These are phyloP conservation scores for Penicillium sp. DNA, from an alignment of 2,329 filamentous ascomycete genomes.

Conservation along the genomic window DNA sequence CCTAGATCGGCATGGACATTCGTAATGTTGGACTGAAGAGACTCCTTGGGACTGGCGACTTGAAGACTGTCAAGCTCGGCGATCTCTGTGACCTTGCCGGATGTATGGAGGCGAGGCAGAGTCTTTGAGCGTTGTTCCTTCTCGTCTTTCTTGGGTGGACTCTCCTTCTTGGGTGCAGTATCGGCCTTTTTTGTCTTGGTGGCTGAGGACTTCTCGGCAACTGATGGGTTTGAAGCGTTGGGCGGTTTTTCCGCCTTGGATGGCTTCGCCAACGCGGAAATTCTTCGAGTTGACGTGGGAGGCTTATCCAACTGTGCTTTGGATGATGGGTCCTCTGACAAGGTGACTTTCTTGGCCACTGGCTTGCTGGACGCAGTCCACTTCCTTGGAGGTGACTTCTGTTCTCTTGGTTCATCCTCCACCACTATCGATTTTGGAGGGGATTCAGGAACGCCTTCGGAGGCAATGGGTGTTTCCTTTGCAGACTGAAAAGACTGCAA, in stretches of 20 bases:
- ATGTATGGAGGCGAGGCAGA: constrained; percentile 6
- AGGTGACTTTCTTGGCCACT: neutral
- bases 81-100: constrained; percentile 26
- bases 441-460: constrained; percentile 3
- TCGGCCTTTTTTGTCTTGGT: constrained; percentile 3
- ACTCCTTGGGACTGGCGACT: constrained; percentile 23
- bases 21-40: constrained; percentile 22
- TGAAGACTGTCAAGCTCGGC: constrained; percentile 49
- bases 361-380: neutral
- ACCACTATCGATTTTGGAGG: neutral
- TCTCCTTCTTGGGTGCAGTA: constrained; percentile 3
- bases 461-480: constrained; percentile 3
- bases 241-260: neutral
- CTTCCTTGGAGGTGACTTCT: neutral
- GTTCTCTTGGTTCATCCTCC: neutral
- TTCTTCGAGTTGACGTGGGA: neutral
- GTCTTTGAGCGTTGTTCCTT: constrained; percentile 4
- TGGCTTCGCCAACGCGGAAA: constrained; percentile 4
- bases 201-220: constrained; percentile 7
- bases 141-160: constrained; percentile 1
- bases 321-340: neutral
- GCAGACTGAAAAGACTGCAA: constrained; percentile 18
- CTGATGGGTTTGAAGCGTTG: constrained; percentile 7
- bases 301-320: neutral
- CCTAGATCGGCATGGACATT: constrained; percentile 20